phyloP scores from a whole-genome alignment of 2,329 filamentous ascomycete genomes.

The Ceratocystis huliohia region DNA sequence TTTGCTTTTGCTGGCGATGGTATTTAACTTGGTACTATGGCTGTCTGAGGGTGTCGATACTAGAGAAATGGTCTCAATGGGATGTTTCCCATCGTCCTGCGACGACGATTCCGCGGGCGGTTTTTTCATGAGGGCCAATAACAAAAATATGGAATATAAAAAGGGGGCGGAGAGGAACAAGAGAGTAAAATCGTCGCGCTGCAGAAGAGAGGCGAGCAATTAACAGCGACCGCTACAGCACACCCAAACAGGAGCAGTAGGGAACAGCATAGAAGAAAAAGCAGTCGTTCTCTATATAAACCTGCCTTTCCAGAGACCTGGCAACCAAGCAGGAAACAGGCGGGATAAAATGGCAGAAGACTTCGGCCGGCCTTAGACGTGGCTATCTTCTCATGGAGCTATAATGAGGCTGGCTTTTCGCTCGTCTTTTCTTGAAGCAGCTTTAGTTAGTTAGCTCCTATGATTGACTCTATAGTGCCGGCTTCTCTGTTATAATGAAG shows the following conservation, averaged over 20 bases:
- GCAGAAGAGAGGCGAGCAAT: not conserved
- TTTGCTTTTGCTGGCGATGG: not conserved
- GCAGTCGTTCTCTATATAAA: no score
- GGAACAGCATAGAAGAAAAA: not conserved
- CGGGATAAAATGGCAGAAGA: not conserved
- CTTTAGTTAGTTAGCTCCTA: no score
- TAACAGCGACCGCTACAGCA: not conserved
- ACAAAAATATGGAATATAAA: not conserved
- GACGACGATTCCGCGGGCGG: slow-evolving; percentile 17
- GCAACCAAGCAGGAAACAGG: not conserved
- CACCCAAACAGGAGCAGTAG: not conserved
- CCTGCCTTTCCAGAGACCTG: not conserved
- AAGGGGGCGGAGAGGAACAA: not conserved
- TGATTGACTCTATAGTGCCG: no score
- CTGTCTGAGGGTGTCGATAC: not conserved
- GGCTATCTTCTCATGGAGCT: not conserved
- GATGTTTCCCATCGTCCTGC: slow-evolving; percentile 17
- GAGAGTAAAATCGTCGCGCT: not conserved
- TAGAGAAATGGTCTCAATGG: slow-evolving; percentile 12
- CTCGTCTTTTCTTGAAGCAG: no score
- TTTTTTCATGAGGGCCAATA: slow-evolving; percentile 17
- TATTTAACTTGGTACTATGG: not conserved
- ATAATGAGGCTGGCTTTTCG: not conserved
- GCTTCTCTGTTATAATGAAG: no score
- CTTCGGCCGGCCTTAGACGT: not conserved